Evolutionary conservation across 805 yeast genomes (phyloP).

Genomic region (Sugiyamaella mastotermitis): DNA sequence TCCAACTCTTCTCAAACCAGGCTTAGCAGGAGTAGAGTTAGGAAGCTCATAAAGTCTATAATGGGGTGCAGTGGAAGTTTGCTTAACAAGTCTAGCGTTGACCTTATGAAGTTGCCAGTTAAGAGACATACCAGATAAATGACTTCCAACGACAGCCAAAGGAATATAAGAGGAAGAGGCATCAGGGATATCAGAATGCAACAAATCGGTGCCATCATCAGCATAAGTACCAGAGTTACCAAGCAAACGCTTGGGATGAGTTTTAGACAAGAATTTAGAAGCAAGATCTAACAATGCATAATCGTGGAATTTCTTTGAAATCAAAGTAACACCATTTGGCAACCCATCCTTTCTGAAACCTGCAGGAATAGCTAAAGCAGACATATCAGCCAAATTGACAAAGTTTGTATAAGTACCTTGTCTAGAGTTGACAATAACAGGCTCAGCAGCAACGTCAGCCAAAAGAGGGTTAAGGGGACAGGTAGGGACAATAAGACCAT

Average conservation of each 20-base stretch:
- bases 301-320: conserved; percentile 79
- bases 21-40: conserved; percentile 73
- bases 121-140: conserved; percentile 77
- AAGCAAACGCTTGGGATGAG: conserved; percentile 51
- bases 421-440: conserved; percentile 72
- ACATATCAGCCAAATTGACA: conserved; percentile 87
- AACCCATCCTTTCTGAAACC: conserved; percentile 85
- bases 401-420: conserved; percentile 99
- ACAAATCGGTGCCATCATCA: conserved; percentile 38
- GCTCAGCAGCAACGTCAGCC: conserved; percentile 66
- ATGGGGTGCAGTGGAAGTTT: conserved; percentile 62
- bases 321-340: conserved; percentile 84
- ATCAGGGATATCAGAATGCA: conserved; percentile 42
- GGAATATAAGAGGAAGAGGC: conserved; percentile 39
- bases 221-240: conserved; percentile 45
- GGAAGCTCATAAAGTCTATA: conserved; percentile 83
- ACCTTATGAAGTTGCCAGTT: conserved; percentile 92
- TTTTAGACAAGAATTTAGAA: conserved; percentile 48
- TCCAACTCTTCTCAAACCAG: conserved; percentile 73
- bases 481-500: conserved; percentile 84
- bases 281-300: conserved; percentile 86
- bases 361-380: conserved; percentile 86
- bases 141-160: conserved; percentile 96
- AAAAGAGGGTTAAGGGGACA: conserved; percentile 89
- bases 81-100: conserved; percentile 61